These are phyloP conservation scores for Xylaria polymorpha DNA, from an alignment of 2,329 filamentous ascomycete species.

Conservation along the genomic window DNA sequence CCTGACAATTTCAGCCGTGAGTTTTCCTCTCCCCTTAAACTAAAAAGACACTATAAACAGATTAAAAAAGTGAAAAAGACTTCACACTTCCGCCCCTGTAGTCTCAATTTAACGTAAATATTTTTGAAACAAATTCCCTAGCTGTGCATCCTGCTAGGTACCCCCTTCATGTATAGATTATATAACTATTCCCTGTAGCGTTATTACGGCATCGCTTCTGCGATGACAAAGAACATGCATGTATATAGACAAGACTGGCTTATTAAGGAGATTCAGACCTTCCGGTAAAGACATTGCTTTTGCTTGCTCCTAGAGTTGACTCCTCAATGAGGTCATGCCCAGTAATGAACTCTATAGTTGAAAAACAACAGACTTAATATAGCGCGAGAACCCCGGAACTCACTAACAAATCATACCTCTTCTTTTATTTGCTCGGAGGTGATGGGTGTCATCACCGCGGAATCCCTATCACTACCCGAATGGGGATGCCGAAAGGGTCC, in stretches of 20 bases:
- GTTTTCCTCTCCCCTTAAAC: background rate
- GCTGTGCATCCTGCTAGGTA: background rate
- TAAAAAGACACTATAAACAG: background rate
- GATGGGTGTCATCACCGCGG: background rate
- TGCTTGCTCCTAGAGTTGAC: background rate
- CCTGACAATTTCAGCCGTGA: background rate
- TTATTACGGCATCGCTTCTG: background rate
- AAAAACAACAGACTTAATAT: background rate
- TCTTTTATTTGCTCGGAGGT: background rate
- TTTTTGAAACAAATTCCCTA: background rate
- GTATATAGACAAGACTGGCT: background rate
- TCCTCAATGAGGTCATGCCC: background rate
- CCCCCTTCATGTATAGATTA: background rate
- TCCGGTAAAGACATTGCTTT: background rate
- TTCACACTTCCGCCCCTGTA: too few species aligned
- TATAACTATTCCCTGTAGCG: background rate
- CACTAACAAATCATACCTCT: background rate
- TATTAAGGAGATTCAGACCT: background rate
- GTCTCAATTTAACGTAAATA: too few species aligned
- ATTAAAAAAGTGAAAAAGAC: background rate
- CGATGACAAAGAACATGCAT: background rate
- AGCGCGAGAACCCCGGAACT: background rate
- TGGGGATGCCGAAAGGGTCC: background rate
- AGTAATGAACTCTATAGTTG: background rate
- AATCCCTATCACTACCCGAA: background rate